Conservation (phyloP, 202 grass and related monocot genomes). For the Eragrostis tef region DNA sequence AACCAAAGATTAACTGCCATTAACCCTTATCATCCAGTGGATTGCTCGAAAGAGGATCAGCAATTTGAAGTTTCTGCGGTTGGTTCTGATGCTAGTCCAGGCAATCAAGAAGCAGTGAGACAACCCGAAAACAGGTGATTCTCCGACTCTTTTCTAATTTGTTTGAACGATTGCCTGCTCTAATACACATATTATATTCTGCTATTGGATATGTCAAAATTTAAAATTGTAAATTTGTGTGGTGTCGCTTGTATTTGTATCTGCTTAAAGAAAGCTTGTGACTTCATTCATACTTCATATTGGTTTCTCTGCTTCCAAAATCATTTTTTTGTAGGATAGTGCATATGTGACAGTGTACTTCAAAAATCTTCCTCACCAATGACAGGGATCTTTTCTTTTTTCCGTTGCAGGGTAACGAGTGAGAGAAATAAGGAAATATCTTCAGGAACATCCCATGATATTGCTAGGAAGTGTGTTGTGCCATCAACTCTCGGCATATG, state of each 20-base stretch:
- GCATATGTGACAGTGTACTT: neutral
- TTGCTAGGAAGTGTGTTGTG: conserved; percentile 29
- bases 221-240: neutral
- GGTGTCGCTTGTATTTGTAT: neutral
- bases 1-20: neutral
- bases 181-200: neutral
- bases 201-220: neutral
- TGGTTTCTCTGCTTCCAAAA: neutral
- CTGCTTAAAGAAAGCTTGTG: neutral
- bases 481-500: conserved; percentile 52
- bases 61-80: neutral
- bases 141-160: neutral
- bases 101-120: neutral
- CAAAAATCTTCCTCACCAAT: conserved; percentile 2
- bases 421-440: conserved; percentile 40
- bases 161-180: neutral
- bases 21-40: neutral
- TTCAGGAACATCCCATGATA: conserved; percentile 39
- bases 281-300: conserved; percentile 10
- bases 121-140: conserved; percentile 15
- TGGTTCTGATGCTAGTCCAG: conserved; percentile 20
- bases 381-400: conserved; percentile 1
- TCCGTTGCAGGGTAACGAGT: conserved; percentile 44
- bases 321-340: neutral
- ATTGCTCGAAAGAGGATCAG: neutral